These are phyloP conservation scores for Claviceps capensis DNA, from an alignment of 2,329 filamentous ascomycete species.

Conservation along the genomic window DNA sequence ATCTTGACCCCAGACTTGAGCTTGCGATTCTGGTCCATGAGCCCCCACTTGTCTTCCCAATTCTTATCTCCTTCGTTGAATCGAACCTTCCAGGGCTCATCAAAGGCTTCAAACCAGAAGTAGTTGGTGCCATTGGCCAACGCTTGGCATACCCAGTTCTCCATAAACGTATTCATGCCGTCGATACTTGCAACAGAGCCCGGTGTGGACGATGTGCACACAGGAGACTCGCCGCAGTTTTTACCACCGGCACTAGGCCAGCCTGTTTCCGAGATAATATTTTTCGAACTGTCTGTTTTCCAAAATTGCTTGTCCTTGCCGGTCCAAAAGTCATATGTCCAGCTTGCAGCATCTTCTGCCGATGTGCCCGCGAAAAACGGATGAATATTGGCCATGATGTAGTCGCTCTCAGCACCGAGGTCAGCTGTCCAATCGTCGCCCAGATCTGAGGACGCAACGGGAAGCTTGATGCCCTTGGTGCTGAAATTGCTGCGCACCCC, in stretches of 20 bases:
- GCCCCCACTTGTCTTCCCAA: constrained; percentile 94
- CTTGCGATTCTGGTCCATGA: constrained; percentile 74
- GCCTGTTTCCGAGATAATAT: constrained; percentile 81
- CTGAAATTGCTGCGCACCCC: constrained; percentile 63
- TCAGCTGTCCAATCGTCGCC: constrained; percentile 71
- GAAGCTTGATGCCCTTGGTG: constrained; percentile 50
- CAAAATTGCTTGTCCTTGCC: constrained; percentile 52
- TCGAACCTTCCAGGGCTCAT: constrained; percentile 83
- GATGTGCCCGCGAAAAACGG: constrained; percentile 82
- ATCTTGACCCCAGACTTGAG: constrained; percentile 76
- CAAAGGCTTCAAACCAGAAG: constrained; percentile 96
- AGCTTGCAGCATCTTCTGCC: constrained; percentile 53
- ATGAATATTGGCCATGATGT: constrained; percentile 93
- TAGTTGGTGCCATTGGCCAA: constrained; percentile 77
- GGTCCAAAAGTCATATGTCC: constrained; percentile 78
- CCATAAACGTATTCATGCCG: constrained; percentile 77
- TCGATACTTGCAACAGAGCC: constrained; percentile 66
- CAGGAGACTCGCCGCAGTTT: constrained; percentile 46
- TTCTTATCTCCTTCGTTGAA: constrained; percentile 57
- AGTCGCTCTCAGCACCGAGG: constrained; percentile 60
- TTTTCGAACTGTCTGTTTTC: constrained; percentile 46
- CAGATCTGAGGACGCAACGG: constrained; percentile 76
- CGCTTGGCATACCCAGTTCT: constrained; percentile 70
- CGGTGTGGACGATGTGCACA: constrained; percentile 34
- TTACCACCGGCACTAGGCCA: constrained; percentile 80